Conservation (phyloP, 257 asterid genomes). For the Gentiana macrophylla region DNA sequence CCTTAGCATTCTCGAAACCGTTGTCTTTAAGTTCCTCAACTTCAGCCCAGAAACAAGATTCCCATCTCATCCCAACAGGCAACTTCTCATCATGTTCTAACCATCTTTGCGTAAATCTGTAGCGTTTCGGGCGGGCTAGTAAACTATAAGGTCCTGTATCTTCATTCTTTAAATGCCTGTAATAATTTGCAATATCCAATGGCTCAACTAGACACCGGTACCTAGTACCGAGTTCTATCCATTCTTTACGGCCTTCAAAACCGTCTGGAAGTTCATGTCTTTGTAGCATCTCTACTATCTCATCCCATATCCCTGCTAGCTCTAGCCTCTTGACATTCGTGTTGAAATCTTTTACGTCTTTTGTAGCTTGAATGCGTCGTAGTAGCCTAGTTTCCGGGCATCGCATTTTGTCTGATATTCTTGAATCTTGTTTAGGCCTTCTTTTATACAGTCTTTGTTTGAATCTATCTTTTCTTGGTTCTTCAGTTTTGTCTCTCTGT, state of each 20-base stretch:
- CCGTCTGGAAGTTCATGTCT: slow-evolving; percentile 72
- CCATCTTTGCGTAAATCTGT: slow-evolving; percentile 65
- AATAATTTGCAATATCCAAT: slow-evolving; percentile 77
- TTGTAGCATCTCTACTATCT: slow-evolving; percentile 59
- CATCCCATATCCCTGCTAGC: slow-evolving; percentile 73
- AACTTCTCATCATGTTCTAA: slow-evolving; percentile 58
- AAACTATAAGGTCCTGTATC: slow-evolving; percentile 81
- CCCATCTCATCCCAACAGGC: slow-evolving; percentile 29
- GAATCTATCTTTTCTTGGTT: slow-evolving; percentile 50
- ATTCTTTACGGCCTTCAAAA: slow-evolving; percentile 68
- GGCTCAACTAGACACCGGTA: slow-evolving; percentile 72
- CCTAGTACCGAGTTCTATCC: slow-evolving; percentile 65
- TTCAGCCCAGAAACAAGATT: slow-evolving; percentile 80
- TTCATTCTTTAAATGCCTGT: slow-evolving; percentile 61
- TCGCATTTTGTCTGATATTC: slow-evolving; percentile 62
- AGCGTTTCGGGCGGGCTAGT: slow-evolving; percentile 64
- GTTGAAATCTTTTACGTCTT: slow-evolving; percentile 40
- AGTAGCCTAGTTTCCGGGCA: slow-evolving; percentile 61
- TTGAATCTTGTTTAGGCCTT: slow-evolving; percentile 40
- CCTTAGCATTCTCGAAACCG: slow-evolving; percentile 31
- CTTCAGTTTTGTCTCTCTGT: slow-evolving; percentile 49
- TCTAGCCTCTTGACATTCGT: slow-evolving; percentile 58
- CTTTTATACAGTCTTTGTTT: slow-evolving; percentile 33
- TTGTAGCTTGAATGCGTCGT: slow-evolving; percentile 71
- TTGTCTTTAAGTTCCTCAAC: slow-evolving; percentile 67